These are phyloP conservation scores for Glebionis coronaria DNA, from an alignment of 129 eudicot species.

Conservation along the genomic window DNA sequence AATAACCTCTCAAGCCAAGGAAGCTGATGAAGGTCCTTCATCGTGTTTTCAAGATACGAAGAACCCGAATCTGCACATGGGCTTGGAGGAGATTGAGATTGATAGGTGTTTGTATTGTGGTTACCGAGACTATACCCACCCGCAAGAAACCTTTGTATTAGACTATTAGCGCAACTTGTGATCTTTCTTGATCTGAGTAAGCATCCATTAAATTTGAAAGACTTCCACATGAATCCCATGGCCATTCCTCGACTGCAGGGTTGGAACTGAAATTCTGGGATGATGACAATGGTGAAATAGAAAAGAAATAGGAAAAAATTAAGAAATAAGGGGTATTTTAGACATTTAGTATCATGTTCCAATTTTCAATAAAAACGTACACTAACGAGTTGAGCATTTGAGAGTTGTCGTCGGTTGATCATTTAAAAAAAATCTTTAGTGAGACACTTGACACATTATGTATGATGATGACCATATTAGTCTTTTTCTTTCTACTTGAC, in stretches of 20 bases:
- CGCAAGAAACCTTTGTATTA: slow-evolving; percentile 85
- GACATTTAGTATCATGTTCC: too few species aligned
- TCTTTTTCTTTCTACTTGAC: too few species aligned
- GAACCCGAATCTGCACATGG: slow-evolving; percentile 49
- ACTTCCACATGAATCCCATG: slow-evolving; percentile 84
- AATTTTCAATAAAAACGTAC: too few species aligned
- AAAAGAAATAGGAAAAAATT: too few species aligned
- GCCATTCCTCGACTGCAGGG: slow-evolving; percentile 55
- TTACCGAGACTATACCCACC: slow-evolving; percentile 75
- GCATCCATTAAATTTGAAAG: slow-evolving; percentile 78
- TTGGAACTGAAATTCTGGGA: slow-evolving; percentile 43
- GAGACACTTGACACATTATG: too few species aligned
- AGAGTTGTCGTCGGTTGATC: too few species aligned
- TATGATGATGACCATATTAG: too few species aligned
- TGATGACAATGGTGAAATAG: too few species aligned
- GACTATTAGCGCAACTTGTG: slow-evolving; percentile 85
- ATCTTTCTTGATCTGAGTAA: slow-evolving; percentile 91
- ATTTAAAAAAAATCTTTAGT: too few species aligned
- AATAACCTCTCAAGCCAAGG: slow-evolving; percentile 99
- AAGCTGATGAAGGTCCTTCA: slow-evolving; percentile 95
- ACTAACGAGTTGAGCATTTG: too few species aligned
- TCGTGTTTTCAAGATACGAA: slow-evolving; percentile 66
- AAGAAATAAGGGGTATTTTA: too few species aligned
- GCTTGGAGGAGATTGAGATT: slow-evolving; percentile 61
- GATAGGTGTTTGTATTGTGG: slow-evolving; percentile 39